phyloP scores from a whole-genome alignment of 1,284 basidiomycete species.

The Fomitopsis pinicola region DNA sequence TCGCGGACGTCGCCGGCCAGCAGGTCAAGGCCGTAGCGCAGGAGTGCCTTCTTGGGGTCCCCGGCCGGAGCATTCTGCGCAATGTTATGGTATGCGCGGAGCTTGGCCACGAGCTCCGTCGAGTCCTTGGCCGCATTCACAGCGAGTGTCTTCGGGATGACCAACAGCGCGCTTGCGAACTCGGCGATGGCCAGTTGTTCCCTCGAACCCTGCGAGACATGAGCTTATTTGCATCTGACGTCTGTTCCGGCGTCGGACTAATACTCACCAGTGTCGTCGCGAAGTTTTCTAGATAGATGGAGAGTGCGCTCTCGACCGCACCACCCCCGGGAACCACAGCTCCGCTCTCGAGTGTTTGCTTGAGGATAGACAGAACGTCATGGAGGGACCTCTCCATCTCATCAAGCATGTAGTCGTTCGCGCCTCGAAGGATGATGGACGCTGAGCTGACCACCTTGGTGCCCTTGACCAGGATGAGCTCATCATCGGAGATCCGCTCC shows the following conservation, averaged over 20 bases:
- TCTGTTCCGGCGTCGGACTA: neutral
- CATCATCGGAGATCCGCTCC: conserved; percentile 98
- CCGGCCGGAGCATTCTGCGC: conserved; percentile 88
- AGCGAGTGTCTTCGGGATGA: conserved; percentile 96
- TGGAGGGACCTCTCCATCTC: conserved; percentile 99
- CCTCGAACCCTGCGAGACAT: conserved; percentile 72
- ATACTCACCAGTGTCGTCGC: conserved; percentile 86
- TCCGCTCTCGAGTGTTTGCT: conserved; percentile 96
- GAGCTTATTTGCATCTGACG: neutral
- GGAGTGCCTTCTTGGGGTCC: conserved; percentile 93
- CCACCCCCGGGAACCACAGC: conserved; percentile 96
- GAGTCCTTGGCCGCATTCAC: conserved; percentile 99
- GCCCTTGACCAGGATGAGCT: conserved; percentile 95
- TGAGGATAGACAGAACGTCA: conserved; percentile 93
- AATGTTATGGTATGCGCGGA: conserved; percentile 96
- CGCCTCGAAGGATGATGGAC: conserved; percentile 93
- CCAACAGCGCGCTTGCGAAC: conserved; percentile 89
- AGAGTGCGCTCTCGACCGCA: conserved; percentile 94
- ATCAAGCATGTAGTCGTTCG: conserved; percentile 99
- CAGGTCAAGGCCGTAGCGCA: conserved; percentile 95
- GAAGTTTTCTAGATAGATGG: conserved; percentile 99
- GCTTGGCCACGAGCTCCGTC: conserved; percentile 95
- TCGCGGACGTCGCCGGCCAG: conserved; percentile 94
- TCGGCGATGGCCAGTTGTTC: conserved; percentile 99
- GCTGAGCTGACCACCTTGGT: conserved; percentile 95